phyloP scores from a whole-genome alignment of 768 basidiomycete genomes.

The Tylopilus sp. region DNA sequence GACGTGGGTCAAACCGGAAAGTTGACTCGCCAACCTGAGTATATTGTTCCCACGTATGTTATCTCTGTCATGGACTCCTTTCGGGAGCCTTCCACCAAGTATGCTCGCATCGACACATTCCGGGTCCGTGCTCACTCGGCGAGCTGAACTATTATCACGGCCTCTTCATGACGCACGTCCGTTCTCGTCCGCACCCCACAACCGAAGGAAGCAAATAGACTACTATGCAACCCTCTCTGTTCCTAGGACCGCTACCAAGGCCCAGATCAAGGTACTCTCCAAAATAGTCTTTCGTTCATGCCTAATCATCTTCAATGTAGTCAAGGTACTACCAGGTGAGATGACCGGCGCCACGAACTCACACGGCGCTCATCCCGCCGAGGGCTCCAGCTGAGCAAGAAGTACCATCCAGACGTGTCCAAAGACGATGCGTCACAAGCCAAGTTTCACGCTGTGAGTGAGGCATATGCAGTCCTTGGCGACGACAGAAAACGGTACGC shows the following conservation, averaged over 20 bases:
- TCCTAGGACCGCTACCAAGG: slow-evolving; percentile 29
- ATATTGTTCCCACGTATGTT: slow-evolving; percentile 26
- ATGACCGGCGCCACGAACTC: neutral
- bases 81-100: neutral
- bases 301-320: slow-evolving; percentile 10
- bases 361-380: neutral
- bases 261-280: slow-evolving; percentile 30
- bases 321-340: slow-evolving; percentile 32
- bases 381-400: slow-evolving; percentile 42
- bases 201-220: slow-evolving; percentile 15
- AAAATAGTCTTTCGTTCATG: neutral
- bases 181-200: slow-evolving; percentile 21
- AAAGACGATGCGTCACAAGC: slow-evolving; percentile 36
- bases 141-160: neutral
- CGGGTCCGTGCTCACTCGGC: neutral
- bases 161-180: slow-evolving; percentile 6
- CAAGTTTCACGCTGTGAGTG: slow-evolving; percentile 45
- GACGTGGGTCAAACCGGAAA: slow-evolving; percentile 24
- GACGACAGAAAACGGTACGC: slow-evolving; percentile 44
- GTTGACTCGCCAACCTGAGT: neutral
- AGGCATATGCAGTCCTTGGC: slow-evolving; percentile 44
- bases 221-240: slow-evolving; percentile 29
- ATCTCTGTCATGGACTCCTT: neutral
- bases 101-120: neutral
- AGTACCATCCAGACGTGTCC: slow-evolving; percentile 44